Conservation (phyloP, 2,329 filamentous ascomycete species). For the Verticillium albo-atrum region DNA sequence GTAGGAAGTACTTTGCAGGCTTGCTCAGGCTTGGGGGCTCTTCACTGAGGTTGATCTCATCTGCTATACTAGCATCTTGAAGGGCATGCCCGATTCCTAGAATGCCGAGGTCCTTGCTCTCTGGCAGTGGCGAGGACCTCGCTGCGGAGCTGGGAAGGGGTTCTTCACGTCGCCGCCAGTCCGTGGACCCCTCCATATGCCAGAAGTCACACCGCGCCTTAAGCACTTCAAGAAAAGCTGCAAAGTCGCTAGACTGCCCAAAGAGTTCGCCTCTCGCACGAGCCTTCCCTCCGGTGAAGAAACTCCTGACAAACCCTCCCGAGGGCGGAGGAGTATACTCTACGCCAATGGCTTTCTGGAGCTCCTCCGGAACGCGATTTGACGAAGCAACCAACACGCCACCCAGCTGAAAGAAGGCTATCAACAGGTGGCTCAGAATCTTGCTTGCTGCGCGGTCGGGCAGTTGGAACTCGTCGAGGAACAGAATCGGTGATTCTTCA, state of each 20-base stretch:
- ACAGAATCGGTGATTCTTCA: conserved; percentile 69
- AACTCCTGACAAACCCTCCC: conserved; percentile 45
- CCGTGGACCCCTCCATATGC: conserved; percentile 73
- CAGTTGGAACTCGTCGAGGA: conserved; percentile 80
- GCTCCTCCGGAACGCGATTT: conserved; percentile 78
- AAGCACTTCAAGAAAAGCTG: conserved; percentile 69
- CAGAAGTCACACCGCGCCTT: conserved; percentile 77
- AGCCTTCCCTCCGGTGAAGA: conserved; percentile 24
- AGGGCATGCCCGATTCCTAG: neutral
- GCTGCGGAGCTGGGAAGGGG: neutral
- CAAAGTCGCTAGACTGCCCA: conserved; percentile 66
- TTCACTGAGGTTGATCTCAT: neutral
- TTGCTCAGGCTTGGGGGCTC: neutral
- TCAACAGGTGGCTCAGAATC: conserved; percentile 74
- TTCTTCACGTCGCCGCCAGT: conserved; percentile 59
- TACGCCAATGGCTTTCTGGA: conserved; percentile 69
- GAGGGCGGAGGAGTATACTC: conserved; percentile 57
- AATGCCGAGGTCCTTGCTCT: neutral
- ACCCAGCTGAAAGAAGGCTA: conserved; percentile 75
- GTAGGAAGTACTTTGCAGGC: conserved; percentile 18
- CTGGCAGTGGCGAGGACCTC: neutral
- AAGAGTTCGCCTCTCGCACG: conserved; percentile 44
- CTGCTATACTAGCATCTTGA: conserved; percentile 1
- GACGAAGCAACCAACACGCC: conserved; percentile 77
- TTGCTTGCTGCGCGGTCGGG: conserved; percentile 75